Base-by-base conservation (phyloP, 768 basidiomycete genomes). In the Asterophora parasitica region DNA sequence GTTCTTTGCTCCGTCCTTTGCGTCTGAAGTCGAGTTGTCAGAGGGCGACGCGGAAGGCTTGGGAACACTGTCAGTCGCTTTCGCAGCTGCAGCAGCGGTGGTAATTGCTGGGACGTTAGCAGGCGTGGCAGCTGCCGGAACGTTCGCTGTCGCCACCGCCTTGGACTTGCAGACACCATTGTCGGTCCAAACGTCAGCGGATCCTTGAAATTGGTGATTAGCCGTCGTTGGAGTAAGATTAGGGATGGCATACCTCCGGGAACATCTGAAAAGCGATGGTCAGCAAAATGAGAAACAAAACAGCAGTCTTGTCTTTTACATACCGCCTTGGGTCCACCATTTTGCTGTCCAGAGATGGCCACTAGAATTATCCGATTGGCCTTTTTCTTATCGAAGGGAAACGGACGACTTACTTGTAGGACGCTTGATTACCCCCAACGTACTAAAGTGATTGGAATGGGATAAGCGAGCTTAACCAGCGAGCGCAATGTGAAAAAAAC, bases 271-370 rank as follows among this genome's bases (percentile, higher is more conserved):
- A 40, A 27, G 4, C 12, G 6, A 13, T 26, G 39, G 4, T 45
- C 57, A 27, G 26, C 23, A n/a, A n/a, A n/a, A n/a, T n/a, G n/a
- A n/a, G n/a, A n/a, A n/a, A n/a, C n/a, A 33, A 33, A 9, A 39
- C 6, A 26, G 13, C 6, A 16, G 12, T 39, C 23, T 23, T n/a
- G n/a, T n/a, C n/a, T 12, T 10, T 33, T 7, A 27, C 15, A 12
- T 42, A 61, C 77, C 73, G 17, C 59, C 57, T 35, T 75, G 61
- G 8, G 64, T 66, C 78, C 79, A 79, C 68, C 70, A 75, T 44
- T 67, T 58, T 4, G 77, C 76, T 1, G 65, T 70, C 77, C 77
- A 80, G 8, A 77, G 62, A 50, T 76, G 60, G 9, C 75, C 73
- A 44, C 77, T 77, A 23, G 15, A 1, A 27, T 0, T 19, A 28